Evolutionary conservation across 306 rosid genomes (phyloP), one percentile per base, ranked within the genome.

Genomic region (Sicyos baderoa): DNA sequence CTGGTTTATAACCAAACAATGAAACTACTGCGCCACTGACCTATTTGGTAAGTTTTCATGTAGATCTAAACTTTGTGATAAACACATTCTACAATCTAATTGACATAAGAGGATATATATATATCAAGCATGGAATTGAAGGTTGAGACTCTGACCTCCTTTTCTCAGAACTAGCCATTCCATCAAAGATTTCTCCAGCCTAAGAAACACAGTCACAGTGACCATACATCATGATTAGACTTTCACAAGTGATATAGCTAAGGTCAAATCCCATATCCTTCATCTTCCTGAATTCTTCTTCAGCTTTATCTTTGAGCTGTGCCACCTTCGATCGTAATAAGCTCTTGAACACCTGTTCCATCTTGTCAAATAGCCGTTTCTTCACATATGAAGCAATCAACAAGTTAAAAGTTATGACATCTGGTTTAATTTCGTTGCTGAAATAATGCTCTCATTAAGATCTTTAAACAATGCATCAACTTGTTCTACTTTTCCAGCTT

Each of bases 271-370:
- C 86, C 98, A 88, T 82, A 48, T 77, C 86, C 60, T 76, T 81
- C 97, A 93, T 83, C 76, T 73, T 86, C 57, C 68, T 68, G 76
- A 69, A 89, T 58, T 71, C 79, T 55, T 71, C 11, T 75, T 93
- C 94, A 9, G 97, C 98, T 84, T 79, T 84, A 47, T 85, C 91
- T 75, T 71, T 79, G 37, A 73, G 87, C 18, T 97, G 79, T 0
- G 98, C 98, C 88, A 82, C 91, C 84, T 78, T 93, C 74, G 98
- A 89, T 27, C 42, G 81, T 16, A 88, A 74, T 55, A 93, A 83
- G 82, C 98, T 89, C 86, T 80, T 89, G 58, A 84, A 89, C 6
- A 93, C 98, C 78, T 93, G 96, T 75, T 93, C 98, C 98, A 93
- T 93, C 88, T 89, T 93, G 7, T 82, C 86, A 57, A 93, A 89